A percentile compares a stretch with the other conserved stretches of the same genome.
These are phyloP conservation scores for Apiospora sp. DNA, from an alignment of 2,329 filamentous ascomycete genomes.

Conservation along the genomic window DNA sequence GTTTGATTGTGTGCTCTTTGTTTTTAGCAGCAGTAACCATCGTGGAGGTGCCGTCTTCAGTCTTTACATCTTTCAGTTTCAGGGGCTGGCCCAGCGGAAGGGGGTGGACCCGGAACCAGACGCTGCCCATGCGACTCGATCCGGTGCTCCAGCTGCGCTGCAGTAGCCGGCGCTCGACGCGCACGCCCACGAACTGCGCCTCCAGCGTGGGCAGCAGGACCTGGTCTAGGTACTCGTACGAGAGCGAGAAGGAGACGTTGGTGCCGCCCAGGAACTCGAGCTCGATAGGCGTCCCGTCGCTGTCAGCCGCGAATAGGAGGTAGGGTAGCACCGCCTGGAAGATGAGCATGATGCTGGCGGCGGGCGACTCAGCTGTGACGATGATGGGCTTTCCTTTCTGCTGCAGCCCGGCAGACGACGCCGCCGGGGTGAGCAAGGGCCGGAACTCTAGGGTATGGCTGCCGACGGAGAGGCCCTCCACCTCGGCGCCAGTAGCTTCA, in stretches of 20 bases:
- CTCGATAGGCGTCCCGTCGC: constrained; percentile 51
- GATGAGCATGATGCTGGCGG: constrained; percentile 64
- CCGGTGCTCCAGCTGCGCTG: constrained; percentile 61
- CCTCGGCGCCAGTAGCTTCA: constrained; percentile 57
- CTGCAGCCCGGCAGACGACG: neutral
- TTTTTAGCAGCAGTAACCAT: constrained; percentile 22
- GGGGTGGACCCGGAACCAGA: constrained; percentile 55
- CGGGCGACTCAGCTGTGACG: constrained; percentile 57
- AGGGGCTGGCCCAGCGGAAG: constrained; percentile 48
- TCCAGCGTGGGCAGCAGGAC: constrained; percentile 64
- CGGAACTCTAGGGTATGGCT: constrained; percentile 58
- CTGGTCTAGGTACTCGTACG: constrained; percentile 70
- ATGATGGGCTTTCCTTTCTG: constrained; percentile 53
- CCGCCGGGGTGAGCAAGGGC: constrained; percentile 48
- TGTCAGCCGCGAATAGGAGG: constrained; percentile 55
- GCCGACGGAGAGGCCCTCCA: constrained; percentile 59
- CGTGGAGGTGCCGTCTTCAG: constrained; percentile 27
- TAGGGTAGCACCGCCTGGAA: constrained; percentile 69
- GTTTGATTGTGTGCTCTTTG: constrained; percentile 46
- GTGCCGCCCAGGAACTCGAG: constrained; percentile 65
- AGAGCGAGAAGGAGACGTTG: constrained; percentile 64
- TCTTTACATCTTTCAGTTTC: constrained; percentile 38
- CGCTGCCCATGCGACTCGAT: constrained; percentile 48
- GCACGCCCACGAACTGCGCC: constrained; percentile 55
- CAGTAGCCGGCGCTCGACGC: constrained; percentile 53